A percentile compares a stretch with the other conserved stretches of the same genome.
Evolutionary conservation across 164 flowering plant species (phyloP).

Genomic region (Echeveria elegans): DNA sequence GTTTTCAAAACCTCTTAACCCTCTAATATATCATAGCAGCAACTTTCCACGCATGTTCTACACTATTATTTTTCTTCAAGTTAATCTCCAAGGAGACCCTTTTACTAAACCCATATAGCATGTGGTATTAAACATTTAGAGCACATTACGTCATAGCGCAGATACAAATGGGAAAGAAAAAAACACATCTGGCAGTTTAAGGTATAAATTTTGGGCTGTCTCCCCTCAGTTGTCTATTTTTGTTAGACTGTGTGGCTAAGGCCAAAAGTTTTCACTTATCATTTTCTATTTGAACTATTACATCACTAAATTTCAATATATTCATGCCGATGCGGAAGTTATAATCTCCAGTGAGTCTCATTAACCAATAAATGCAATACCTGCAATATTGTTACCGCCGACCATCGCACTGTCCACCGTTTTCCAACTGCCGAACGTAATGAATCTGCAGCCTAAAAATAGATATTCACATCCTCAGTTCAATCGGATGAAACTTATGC

Average conservation of each 20-base stretch:
- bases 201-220: no score
- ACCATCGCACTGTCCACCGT: conserved; percentile 92
- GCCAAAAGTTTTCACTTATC: not conserved
- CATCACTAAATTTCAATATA: not conserved
- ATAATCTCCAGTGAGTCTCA: not conserved
- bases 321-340: not conserved
- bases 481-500: not conserved
- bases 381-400: conserved; percentile 78
- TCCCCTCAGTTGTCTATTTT: no score
- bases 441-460: conserved; percentile 53
- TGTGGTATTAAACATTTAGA: not conserved
- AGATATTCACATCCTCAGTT: not conserved
- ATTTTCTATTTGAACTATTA: not conserved
- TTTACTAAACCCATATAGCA: no score
- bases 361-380: conserved; percentile 18
- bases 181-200: no score
- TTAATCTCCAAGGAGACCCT: no score
- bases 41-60: not conserved
- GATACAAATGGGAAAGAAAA: no score
- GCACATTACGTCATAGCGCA: no score
- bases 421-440: conserved; percentile 37
- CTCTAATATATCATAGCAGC: no score
- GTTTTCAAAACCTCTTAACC: not conserved
- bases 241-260: no score
- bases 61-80: not conserved